These are phyloP conservation scores for Pichia sp. DNA, from an alignment of 1,139 yeast genomes.

Conservation along the genomic window DNA sequence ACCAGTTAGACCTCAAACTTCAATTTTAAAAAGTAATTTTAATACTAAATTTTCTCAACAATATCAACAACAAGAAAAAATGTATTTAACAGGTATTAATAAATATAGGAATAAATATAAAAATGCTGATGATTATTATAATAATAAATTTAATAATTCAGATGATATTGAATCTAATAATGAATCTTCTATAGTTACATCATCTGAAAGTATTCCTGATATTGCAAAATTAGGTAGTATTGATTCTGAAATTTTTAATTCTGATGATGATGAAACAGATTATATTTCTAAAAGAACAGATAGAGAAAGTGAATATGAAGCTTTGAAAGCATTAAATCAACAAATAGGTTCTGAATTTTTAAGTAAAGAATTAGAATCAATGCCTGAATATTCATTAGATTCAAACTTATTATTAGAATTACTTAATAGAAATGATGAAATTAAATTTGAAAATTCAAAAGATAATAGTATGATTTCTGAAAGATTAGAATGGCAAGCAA, in stretches of 20 bases:
- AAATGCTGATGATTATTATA: constrained; percentile 46
- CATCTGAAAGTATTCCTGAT: constrained; percentile 20
- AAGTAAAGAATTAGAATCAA: constrained; percentile 21
- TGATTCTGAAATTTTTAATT: constrained; percentile 13
- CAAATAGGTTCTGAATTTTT: constrained; percentile 25
- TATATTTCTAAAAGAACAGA: constrained; percentile 14
- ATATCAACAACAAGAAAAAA: constrained; percentile 49
- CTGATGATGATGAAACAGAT: constrained; percentile 15
- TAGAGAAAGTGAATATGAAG: constrained; percentile 24
- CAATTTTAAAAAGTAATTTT: constrained; percentile 27
- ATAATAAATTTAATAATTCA: constrained; percentile 36
- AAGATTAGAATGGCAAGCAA: constrained; percentile 92
- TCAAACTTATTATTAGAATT: constrained; percentile 37
- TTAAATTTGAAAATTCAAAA: constrained; percentile 31
- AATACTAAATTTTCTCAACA: constrained; percentile 33
- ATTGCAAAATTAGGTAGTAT: constrained; percentile 12
- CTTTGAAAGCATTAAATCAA: constrained; percentile 25
- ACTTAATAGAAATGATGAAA: constrained; percentile 33
- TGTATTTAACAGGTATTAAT: constrained; percentile 36
- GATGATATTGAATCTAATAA: constrained; percentile 30
- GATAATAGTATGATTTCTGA: constrained; percentile 67
- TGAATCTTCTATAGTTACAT: constrained; percentile 23
- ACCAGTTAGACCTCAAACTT: constrained; percentile 26
- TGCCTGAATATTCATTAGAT: constrained; percentile 33
- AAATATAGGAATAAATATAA: constrained; percentile 26